phyloP scores from a whole-genome alignment of 768 basidiomycete species.

The Pleurotus giganteus region DNA sequence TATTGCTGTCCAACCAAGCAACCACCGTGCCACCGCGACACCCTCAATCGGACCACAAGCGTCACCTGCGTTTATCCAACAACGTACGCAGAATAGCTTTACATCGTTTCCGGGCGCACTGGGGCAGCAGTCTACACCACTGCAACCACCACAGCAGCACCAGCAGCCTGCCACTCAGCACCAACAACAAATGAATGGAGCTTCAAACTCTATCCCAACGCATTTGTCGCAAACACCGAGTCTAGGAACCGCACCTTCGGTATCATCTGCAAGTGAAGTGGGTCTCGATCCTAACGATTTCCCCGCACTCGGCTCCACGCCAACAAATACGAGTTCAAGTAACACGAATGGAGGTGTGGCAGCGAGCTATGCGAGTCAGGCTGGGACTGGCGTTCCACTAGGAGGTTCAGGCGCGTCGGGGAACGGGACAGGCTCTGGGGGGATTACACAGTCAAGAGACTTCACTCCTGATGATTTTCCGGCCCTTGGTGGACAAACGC shows the following conservation, averaged over 20 bases:
- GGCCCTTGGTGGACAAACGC: conserved; percentile 69
- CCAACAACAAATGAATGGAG: conserved; percentile 53
- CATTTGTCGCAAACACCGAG: conserved; percentile 54
- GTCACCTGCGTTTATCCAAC: conserved; percentile 60
- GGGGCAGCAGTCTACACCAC: conserved; percentile 35
- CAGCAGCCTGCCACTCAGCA: conserved; percentile 54
- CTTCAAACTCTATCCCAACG: conserved; percentile 48
- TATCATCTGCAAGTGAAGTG: conserved; percentile 69
- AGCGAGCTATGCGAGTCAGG: conserved; percentile 83
- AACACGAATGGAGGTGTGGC: conserved; percentile 38
- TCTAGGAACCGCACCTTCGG: conserved; percentile 52
- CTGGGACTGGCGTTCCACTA: conserved; percentile 60
- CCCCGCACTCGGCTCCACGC: conserved; percentile 76
- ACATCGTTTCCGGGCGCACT: conserved; percentile 56
- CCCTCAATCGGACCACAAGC: conserved; percentile 57
- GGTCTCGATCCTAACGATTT: conserved; percentile 86
- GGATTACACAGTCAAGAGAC: conserved; percentile 50
- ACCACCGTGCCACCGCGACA: conserved; percentile 56
- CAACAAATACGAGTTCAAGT: conserved; percentile 35
- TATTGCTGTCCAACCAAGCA: conserved; percentile 56
- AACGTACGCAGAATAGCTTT: conserved; percentile 62
- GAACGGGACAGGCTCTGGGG: conserved; percentile 4
- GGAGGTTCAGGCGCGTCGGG: conserved; percentile 32
- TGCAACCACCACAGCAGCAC: conserved; percentile 50
- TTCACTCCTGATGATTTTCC: conserved; percentile 92